Evolutionary conservation across 129 eudicot genomes (phyloP).

Genomic region (Flaveria trinervia): DNA sequence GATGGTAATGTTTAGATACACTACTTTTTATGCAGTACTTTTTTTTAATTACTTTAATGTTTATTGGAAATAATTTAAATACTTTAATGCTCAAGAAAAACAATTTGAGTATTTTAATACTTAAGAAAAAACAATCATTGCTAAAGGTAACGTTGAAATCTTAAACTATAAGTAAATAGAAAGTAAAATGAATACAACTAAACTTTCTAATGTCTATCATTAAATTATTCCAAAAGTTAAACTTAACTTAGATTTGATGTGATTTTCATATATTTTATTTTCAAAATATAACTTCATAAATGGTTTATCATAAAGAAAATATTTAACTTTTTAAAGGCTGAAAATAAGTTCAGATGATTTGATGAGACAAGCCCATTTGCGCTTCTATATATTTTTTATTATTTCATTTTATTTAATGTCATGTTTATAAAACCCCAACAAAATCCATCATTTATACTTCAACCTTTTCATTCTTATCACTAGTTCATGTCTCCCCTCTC

Average conservation of each 20-base stretch:
- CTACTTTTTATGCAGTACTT: no score
- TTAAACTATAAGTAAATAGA: slow-evolving; percentile 38
- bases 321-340: background rate
- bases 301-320: background rate
- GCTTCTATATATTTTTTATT: background rate
- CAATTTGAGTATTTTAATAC: background rate
- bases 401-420: background rate
- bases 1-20: no score
- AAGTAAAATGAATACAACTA: slow-evolving; percentile 16
- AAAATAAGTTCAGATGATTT: background rate
- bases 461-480: slow-evolving; percentile 8
- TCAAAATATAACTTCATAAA: background rate
- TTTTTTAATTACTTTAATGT: no score
- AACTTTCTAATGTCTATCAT: slow-evolving; percentile 17
- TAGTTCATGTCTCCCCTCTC: slow-evolving; percentile 10
- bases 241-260: slow-evolving; percentile 8
- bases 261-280: background rate
- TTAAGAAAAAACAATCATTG: background rate
- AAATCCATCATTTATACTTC: slow-evolving; percentile 27
- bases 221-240: slow-evolving; percentile 9
- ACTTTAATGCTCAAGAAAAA: background rate
- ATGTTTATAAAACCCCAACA: slow-evolving; percentile 31
- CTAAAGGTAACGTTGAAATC: slow-evolving; percentile 16
- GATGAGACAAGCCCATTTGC: slow-evolving; percentile 12
- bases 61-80: no score